Evolutionary conservation across 108 stramenopile genomes (phyloP), one percentile per base, ranked within the genome.

Genomic region (Skeletonema potamos): DNA sequence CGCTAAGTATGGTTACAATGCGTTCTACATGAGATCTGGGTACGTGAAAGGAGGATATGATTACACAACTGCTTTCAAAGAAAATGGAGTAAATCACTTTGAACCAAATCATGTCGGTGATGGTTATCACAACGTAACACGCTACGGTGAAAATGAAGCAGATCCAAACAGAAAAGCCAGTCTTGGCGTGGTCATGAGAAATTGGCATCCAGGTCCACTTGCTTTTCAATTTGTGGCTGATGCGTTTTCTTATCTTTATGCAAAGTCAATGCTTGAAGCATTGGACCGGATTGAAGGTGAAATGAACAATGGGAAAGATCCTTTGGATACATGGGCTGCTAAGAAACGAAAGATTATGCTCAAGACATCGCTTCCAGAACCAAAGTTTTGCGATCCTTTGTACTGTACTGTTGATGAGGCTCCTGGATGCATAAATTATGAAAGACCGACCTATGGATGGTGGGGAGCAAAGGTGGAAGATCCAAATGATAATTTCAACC

Each of bases 41-140:
- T 64, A 72, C n/a, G 43, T 29, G 20, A 41, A 62, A 28, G 83
- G 83, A 17, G 83, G 83, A 1, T 57, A 79, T 36, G 81, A 76
- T 39, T 84, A 84, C 56, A 59, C 39, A 32, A 74, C 77, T 8
- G 76, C 77, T 2, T 51, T 51, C 36, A 73, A 77, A 58, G 51
- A 67, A 43, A 37, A 68, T 57, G 71, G 58, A 41, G 27, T 62
- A 2, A 66, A 79, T 58, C 71, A 62, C 18, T 79, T 79, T 41
- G 67, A 43, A 37, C 70, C 64, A 70, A 65, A 60, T 13, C 36
- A 37, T 41, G 43, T 84, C 26, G 83, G 83, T 15, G 83, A 84
- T 62, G 81, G 81, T 20, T 84, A 84, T 56, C 83, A 84, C 54
- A 81, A 73, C 68, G 61, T 64, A 20, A 72, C 71, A n/a, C 75